phyloP scores from a whole-genome alignment of 305 asterid species.

The Ajuga reptans region DNA sequence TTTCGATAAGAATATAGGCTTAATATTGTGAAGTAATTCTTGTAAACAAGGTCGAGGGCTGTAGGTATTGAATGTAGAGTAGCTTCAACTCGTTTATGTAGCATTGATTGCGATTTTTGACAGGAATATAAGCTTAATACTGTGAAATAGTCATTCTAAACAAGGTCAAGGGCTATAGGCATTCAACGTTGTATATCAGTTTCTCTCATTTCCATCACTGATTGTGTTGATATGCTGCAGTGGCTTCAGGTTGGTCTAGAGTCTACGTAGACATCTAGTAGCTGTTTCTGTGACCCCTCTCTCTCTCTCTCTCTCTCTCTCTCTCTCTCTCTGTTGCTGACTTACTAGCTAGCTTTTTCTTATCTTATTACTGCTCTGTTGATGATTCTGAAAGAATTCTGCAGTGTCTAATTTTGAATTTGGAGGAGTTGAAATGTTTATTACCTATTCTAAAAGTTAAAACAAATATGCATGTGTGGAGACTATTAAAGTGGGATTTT shows the following conservation, averaged over 20 bases:
- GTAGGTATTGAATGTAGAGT: neutral
- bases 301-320: too few species aligned
- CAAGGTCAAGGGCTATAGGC: neutral
- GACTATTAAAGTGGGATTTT: neutral
- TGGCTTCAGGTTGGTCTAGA: neutral
- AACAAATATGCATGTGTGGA: neutral
- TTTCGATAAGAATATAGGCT: neutral
- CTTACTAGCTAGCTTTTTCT: too few species aligned
- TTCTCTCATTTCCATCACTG: too few species aligned
- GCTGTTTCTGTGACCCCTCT: neutral
- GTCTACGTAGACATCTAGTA: neutral
- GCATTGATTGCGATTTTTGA: too few species aligned
- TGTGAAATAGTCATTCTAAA: neutral
- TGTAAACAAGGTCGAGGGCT: neutral
- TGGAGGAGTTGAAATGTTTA: neutral
- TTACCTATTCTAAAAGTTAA: neutral
- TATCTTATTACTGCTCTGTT: neutral
- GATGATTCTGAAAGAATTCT: slow-evolving; percentile 25
- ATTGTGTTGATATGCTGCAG: too few species aligned
- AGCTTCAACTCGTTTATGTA: neutral
- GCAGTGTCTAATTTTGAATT: neutral
- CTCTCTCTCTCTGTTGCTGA: too few species aligned
- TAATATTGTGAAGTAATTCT: neutral
- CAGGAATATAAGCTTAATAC: too few species aligned
- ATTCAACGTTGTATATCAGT: neutral